A percentile compares a stretch with the other conserved stretches of the same genome.
Conservation (phyloP, 768 basidiomycete species). For the Podaxis sp. region DNA sequence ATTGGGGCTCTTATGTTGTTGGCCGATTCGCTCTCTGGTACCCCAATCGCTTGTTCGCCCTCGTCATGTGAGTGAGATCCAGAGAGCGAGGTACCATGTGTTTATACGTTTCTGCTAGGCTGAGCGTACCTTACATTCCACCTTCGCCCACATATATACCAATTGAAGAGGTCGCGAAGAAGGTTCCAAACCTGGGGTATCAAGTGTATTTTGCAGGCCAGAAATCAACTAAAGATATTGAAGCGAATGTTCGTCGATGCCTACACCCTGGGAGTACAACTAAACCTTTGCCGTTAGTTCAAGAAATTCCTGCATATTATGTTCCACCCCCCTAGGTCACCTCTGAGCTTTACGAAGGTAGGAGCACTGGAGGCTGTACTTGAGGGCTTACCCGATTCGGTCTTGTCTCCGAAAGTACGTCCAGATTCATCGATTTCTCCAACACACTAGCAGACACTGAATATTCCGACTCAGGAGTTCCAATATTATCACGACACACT, state of each 20-base stretch:
- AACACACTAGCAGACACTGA: neutral
- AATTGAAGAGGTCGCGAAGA: slow-evolving; percentile 48
- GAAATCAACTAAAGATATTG: slow-evolving; percentile 53
- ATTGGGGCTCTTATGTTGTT: slow-evolving; percentile 73
- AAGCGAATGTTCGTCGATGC: slow-evolving; percentile 46
- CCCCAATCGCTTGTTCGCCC: slow-evolving; percentile 57
- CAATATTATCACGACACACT: slow-evolving; percentile 50
- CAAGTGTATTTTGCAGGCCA: slow-evolving; percentile 64
- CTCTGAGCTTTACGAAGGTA: slow-evolving; percentile 27
- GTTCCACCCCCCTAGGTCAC: slow-evolving; percentile 23
- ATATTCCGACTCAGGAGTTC: slow-evolving; percentile 45
- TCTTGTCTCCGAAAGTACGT: neutral
- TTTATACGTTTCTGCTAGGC: slow-evolving; percentile 32
- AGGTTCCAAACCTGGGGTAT: slow-evolving; percentile 61
- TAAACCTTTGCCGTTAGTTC: slow-evolving; percentile 29
- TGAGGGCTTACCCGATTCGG: neutral
- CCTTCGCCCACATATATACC: slow-evolving; percentile 50
- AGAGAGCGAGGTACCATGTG: slow-evolving; percentile 1
- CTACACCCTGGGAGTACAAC: neutral
- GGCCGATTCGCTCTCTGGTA: slow-evolving; percentile 73
- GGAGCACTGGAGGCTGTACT: slow-evolving; percentile 19
- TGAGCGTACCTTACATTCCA: slow-evolving; percentile 69
- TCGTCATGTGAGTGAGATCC: slow-evolving; percentile 52
- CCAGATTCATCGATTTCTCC: neutral
- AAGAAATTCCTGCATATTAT: slow-evolving; percentile 33